Conservation (phyloP, 2,329 filamentous ascomycete genomes). For the Hypoxylon sp. region DNA sequence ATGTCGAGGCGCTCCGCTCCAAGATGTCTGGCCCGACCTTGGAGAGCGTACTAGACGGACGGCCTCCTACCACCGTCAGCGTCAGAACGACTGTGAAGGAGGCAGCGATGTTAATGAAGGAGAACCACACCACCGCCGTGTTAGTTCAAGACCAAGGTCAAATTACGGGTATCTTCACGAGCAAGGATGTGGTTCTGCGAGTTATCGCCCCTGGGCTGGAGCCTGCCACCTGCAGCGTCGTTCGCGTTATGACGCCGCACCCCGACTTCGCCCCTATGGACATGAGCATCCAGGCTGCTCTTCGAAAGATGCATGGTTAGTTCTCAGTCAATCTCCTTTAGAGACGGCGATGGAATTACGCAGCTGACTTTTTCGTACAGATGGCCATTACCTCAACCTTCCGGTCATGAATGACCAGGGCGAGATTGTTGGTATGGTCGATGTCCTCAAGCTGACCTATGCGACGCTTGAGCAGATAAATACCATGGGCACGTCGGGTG, state of each 20-base stretch:
- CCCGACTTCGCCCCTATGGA: conserved; percentile 98
- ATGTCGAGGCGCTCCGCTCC: conserved; percentile 92
- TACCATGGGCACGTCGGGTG: conserved; percentile 84
- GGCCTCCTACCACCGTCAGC: conserved; percentile 93
- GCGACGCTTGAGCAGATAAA: conserved; percentile 98
- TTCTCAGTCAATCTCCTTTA: conserved; percentile 37
- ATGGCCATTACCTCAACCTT: conserved; percentile 97
- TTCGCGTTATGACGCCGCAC: conserved; percentile 98
- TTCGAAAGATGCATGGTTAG: conserved; percentile 99
- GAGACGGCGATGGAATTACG: conserved; percentile 18
- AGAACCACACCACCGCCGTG: conserved; percentile 97
- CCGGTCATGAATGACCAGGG: conserved; percentile 98
- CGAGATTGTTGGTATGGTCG: conserved; percentile 99
- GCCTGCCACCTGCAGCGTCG: conserved; percentile 94
- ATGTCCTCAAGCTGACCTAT: conserved; percentile 98
- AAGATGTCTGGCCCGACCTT: conserved; percentile 99
- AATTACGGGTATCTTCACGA: conserved; percentile 99
- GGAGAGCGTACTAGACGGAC: conserved; percentile 91
- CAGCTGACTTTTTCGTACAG: conserved; percentile 62
- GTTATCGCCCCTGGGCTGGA: conserved; percentile 98
- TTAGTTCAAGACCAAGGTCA: conserved; percentile 96
- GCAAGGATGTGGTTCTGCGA: conserved; percentile 97
- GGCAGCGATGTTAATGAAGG: conserved; percentile 95
- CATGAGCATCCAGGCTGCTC: conserved; percentile 98
- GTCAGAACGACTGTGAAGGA: conserved; percentile 97